Evolutionary conservation across 2,329 filamentous ascomycete species (phyloP).

Genomic region (Fusarium udum): DNA sequence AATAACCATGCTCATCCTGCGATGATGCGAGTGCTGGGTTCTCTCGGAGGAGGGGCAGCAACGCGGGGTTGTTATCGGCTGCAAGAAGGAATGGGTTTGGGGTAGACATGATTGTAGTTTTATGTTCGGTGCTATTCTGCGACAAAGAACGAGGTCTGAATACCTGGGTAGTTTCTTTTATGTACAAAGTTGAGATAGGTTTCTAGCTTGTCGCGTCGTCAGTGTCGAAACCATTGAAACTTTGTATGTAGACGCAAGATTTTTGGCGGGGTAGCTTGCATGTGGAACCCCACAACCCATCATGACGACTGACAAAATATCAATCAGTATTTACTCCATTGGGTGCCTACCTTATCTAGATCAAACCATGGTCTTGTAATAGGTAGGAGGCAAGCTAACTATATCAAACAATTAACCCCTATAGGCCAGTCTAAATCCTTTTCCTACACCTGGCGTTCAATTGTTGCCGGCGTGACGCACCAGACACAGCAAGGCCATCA

Average conservation of each 20-base stretch:
- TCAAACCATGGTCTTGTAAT: neutral
- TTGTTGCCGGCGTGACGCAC: conserved; percentile 18
- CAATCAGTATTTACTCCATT: neutral
- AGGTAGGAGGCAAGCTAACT: neutral
- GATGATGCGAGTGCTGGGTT: conserved; percentile 79
- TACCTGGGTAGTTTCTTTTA: neutral
- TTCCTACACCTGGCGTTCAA: neutral
- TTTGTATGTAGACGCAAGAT: neutral
- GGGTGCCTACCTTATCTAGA: neutral
- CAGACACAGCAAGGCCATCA: neutral
- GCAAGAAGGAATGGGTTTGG: conserved; percentile 78
- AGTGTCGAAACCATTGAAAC: neutral
- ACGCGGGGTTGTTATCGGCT: conserved; percentile 78
- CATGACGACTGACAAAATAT: neutral
- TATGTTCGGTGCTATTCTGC: neutral
- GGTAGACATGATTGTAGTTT: conserved; percentile 14
- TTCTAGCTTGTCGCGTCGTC: neutral
- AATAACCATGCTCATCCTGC: conserved; percentile 94
- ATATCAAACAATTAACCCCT: too few relatives aligned
- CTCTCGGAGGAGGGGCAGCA: conserved; percentile 78
- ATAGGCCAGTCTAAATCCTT: neutral
- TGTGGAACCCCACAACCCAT: conserved; percentile 9
- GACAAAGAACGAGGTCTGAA: neutral
- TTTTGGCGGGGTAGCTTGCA: conserved; percentile 33
- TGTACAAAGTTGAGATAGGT: neutral